Conservation (phyloP, 2,329 filamentous ascomycete species). For the Penicillium sp. region DNA sequence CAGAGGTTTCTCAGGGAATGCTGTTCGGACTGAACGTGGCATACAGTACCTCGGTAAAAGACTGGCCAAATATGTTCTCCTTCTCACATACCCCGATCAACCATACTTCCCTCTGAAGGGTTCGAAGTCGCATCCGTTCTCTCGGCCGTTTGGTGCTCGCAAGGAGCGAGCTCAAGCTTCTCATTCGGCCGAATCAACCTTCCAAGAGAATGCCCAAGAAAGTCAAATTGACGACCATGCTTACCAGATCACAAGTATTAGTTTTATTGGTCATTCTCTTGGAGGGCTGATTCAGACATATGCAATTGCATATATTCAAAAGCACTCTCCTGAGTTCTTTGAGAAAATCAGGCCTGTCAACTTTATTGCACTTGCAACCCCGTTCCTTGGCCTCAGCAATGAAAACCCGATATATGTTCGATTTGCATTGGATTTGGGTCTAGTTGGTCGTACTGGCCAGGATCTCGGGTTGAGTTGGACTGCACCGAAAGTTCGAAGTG, state of each 20-base stretch:
- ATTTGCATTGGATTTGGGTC: slow-evolving; percentile 91
- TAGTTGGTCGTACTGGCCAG: slow-evolving; percentile 93
- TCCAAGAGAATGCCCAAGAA: slow-evolving; percentile 43
- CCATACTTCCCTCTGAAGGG: slow-evolving; percentile 72
- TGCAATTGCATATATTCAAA: slow-evolving; percentile 93
- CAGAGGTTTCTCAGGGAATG: slow-evolving; percentile 84
- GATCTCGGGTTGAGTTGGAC: slow-evolving; percentile 94
- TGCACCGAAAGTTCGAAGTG: slow-evolving; percentile 77
- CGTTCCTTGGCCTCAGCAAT: slow-evolving; percentile 88
- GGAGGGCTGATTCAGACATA: slow-evolving; percentile 91
- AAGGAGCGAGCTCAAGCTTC: slow-evolving; percentile 32
- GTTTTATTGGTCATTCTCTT: slow-evolving; percentile 88
- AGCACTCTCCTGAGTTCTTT: slow-evolving; percentile 91
- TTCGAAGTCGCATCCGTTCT: slow-evolving; percentile 50
- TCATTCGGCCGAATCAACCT: slow-evolving; percentile 39
- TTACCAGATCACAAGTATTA: slow-evolving; percentile 90
- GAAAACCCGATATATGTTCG: slow-evolving; percentile 97
- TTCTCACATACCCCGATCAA: slow-evolving; percentile 91
- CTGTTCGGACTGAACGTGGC: slow-evolving; percentile 84
- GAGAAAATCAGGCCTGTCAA: slow-evolving; percentile 81
- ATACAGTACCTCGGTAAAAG: slow-evolving; percentile 97
- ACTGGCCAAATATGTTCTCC: slow-evolving; percentile 83
- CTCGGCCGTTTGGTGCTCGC: slow-evolving; percentile 48
- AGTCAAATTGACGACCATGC: slow-evolving; percentile 46
- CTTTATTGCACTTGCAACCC: slow-evolving; percentile 83